Evolutionary conservation across 768 basidiomycete genomes (phyloP).

Genomic region (Boletus coccyginus): DNA sequence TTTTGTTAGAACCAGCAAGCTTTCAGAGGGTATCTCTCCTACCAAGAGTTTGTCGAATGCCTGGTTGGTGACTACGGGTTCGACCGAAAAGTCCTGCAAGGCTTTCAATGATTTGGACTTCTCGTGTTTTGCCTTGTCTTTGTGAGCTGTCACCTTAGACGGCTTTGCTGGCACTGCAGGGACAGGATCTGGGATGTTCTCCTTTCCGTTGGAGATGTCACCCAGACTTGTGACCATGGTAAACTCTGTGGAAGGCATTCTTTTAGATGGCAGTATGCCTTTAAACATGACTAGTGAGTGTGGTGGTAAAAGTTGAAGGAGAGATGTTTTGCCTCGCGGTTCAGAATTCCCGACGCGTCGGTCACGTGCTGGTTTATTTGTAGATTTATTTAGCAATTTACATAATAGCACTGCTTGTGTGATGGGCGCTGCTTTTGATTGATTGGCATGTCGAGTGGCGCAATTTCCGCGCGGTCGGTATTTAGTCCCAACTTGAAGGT

Average conservation of each 20-base stretch:
- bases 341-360: conserved; percentile 30
- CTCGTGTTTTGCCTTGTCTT: conserved; percentile 36
- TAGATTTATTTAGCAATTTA: conserved; percentile 16
- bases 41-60: conserved; percentile 85
- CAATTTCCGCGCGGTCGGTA: conserved; percentile 33
- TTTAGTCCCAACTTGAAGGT: conserved; percentile 14
- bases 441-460: conserved; percentile 21
- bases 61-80: conserved; percentile 48
- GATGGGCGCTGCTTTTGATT: conserved; percentile 18
- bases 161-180: conserved; percentile 31
- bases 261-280: conserved; percentile 69
- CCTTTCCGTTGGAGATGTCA: conserved; percentile 58
- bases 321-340: conserved; percentile 22
- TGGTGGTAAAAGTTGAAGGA: conserved; percentile 3
- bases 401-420: conserved; percentile 8
- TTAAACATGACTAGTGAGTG: conserved; percentile 61
- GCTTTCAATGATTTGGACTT: conserved; percentile 45
- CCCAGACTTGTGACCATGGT: conserved; percentile 61
- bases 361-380: conserved; percentile 34
- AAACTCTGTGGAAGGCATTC: conserved; percentile 65
- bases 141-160: conserved; percentile 15
- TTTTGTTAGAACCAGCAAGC: not conserved
- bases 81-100: conserved; percentile 35
- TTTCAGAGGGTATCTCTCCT: conserved; percentile 23
- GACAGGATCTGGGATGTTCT: conserved; percentile 56